These are phyloP conservation scores for Kurtzmaniella natalensis DNA, from an alignment of 1,139 yeast species.

Conservation along the genomic window DNA sequence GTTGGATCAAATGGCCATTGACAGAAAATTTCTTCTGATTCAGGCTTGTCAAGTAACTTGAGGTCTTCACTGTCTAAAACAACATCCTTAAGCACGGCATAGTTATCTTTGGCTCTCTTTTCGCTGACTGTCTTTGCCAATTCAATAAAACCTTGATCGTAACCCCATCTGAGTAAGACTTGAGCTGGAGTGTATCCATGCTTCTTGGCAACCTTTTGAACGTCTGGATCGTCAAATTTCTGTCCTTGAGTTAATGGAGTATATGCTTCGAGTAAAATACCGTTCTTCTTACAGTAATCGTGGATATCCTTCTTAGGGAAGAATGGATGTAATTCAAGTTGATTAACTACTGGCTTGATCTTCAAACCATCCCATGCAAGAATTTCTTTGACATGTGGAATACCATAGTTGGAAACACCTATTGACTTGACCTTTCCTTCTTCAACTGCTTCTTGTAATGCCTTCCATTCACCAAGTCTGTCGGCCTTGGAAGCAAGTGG, in stretches of 20 bases:
- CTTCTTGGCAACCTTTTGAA: constrained; percentile 17
- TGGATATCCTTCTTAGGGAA: constrained; percentile 61
- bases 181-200: constrained; percentile 28
- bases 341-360: constrained; percentile 55
- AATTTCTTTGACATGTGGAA: constrained; percentile 56
- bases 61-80: constrained; percentile 7
- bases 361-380: constrained; percentile 49
- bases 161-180: constrained; percentile 33
- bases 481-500: constrained; percentile 50
- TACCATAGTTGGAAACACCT: constrained; percentile 70
- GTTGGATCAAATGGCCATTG: constrained; percentile 2
- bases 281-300: constrained; percentile 39
- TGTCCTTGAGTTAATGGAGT: constrained; percentile 37
- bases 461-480: constrained; percentile 54
- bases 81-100: constrained; percentile 9
- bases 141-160: constrained; percentile 40
- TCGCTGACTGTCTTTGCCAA: constrained; percentile 29
- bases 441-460: constrained; percentile 64
- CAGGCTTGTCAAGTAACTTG: not conserved
- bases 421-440: constrained; percentile 51
- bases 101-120: constrained; percentile 2
- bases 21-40: not conserved
- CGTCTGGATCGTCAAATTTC: constrained; percentile 19
- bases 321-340: constrained; percentile 75
- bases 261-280: constrained; percentile 32